Evolutionary conservation across 1,139 yeast species (phyloP).

Genomic region (Suhomyces atakaporum): DNA sequence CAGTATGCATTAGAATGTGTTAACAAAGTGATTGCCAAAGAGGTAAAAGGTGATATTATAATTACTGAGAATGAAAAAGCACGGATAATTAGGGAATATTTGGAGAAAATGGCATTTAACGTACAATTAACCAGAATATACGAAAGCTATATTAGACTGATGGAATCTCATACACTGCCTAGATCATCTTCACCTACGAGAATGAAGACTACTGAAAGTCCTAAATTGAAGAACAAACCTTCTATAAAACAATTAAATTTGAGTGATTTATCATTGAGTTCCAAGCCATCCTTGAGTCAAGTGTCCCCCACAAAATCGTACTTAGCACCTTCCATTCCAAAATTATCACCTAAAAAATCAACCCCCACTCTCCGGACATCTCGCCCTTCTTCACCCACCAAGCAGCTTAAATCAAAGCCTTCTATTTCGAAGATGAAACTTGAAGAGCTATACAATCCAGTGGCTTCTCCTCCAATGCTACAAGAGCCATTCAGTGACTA

Average conservation of each 20-base stretch:
- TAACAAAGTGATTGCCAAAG: constrained; percentile 24
- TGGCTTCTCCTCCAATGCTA: constrained; percentile 21
- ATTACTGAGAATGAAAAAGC: constrained; percentile 41
- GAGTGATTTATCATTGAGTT: constrained; percentile 4
- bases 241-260: constrained; percentile 7
- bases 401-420: constrained; percentile 22
- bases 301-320: not conserved
- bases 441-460: constrained; percentile 30
- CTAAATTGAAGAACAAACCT: constrained; percentile 9
- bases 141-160: constrained; percentile 27
- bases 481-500: constrained; percentile 9
- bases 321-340: constrained; percentile 8
- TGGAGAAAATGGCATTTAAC: constrained; percentile 53
- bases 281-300: constrained; percentile 2
- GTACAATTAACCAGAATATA: constrained; percentile 66
- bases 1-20: constrained; percentile 24
- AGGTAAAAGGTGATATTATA: constrained; percentile 3
- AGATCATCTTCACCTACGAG: constrained; percentile 5
- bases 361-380: constrained; percentile 13
- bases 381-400: constrained; percentile 11
- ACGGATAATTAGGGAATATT: constrained; percentile 47
- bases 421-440: constrained; percentile 27
- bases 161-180: constrained; percentile 10
- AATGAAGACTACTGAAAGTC: constrained; percentile 1
- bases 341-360: constrained; percentile 23